Conservation (phyloP, 148 eudicot species). For the Amaranthus hypochondriacus region DNA sequence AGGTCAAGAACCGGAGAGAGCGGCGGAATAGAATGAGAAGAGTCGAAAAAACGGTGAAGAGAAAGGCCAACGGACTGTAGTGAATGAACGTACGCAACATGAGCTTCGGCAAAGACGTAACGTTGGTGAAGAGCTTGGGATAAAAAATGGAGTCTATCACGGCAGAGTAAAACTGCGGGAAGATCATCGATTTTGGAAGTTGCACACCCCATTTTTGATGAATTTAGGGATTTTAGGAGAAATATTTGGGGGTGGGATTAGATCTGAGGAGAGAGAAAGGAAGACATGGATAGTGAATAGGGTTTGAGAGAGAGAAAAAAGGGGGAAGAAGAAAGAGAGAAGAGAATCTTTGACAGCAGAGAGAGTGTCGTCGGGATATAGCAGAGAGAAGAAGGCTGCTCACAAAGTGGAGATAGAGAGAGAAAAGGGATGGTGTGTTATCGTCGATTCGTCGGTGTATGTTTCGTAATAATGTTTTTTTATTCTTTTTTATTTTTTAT, state of each 20-base stretch:
- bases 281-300: background rate
- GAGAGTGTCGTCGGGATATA: slow-evolving; percentile 41
- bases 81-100: slow-evolving; percentile 57
- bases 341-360: slow-evolving; percentile 42
- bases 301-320: slow-evolving; percentile 1
- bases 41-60: slow-evolving; percentile 45
- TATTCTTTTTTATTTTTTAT: background rate
- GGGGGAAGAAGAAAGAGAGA: background rate
- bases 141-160: slow-evolving; percentile 47
- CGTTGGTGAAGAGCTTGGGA: slow-evolving; percentile 59
- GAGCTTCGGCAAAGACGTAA: slow-evolving; percentile 60
- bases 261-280: slow-evolving; percentile 15
- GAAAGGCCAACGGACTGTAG: slow-evolving; percentile 52
- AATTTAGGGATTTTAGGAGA: background rate
- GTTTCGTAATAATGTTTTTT: background rate
- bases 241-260: background rate
- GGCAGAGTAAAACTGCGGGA: slow-evolving; percentile 76
- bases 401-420: slow-evolving; percentile 8
- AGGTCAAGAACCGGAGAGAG: slow-evolving; percentile 31
- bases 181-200: slow-evolving; percentile 74
- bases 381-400: slow-evolving; percentile 20
- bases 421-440: background rate
- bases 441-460: slow-evolving; percentile 16
- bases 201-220: slow-evolving; percentile 62
- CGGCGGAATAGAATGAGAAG: slow-evolving; percentile 15